Base-by-base conservation (phyloP, 2,329 filamentous ascomycete genomes). In the Tolypocladium guangdongense region DNA sequence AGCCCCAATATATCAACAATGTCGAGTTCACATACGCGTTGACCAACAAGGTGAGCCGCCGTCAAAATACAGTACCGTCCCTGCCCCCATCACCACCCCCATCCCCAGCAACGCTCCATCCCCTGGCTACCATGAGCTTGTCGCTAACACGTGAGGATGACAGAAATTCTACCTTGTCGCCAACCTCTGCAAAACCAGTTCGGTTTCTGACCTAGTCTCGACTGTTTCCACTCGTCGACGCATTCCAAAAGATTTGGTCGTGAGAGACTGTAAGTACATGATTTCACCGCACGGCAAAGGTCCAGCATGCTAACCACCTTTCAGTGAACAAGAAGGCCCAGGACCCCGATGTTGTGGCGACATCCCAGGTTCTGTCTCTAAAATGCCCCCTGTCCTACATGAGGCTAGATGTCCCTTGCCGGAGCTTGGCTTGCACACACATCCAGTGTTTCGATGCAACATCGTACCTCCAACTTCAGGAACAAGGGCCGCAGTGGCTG, bases 401-500 rank as follows among this genome's bases (percentile, higher is more conserved):
- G 67, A 81, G 91, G 55, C 86, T 99, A 37, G 78, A 79, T 10
- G 76, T 88, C 18, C 93, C 93, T 0, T 90, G 90, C 60, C 84
- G 93, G 36, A 88, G 88, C 4, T 78, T 83, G 3, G 72, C 84
- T 36, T 99, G 93, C 71, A 86, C 82, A 3, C 93, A 99, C 67
- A 88, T 93, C 30, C 90, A 95, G 65, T 99, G 93, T 66, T 99
- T 97, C 61, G 93, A 99, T 67, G 92, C 88, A 3, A 86, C 83
- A 3, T 95, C 90, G 2, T 99, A 96, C 66, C 77, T 99, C 22
- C 89, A 96, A 62, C 73, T 99, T 32, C 92, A 97, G 66, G 90
- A 97, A 66, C 93, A 99, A 73, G 92, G 90, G 0, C 93, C 93
- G 0, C 95, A 93, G 20, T 99, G 93, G 93, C 78, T 84, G n/a